phyloP scores from a whole-genome alignment of 2,329 filamentous ascomycete species.

The Ophiostoma sp. region DNA sequence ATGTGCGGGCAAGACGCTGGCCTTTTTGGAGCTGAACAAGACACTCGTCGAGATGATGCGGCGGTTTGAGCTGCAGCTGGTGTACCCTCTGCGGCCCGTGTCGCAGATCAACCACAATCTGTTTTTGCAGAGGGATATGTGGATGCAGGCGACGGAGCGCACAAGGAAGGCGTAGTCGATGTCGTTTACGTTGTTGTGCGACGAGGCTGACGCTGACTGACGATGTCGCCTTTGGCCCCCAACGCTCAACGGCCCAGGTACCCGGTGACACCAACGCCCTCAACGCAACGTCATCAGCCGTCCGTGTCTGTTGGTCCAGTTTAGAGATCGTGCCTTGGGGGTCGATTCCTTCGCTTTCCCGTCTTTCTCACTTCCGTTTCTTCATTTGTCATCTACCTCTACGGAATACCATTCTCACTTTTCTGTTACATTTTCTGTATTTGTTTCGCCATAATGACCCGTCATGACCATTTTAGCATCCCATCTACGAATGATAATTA shows the following conservation, averaged over 20 bases:
- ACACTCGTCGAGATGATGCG: slow-evolving; percentile 30
- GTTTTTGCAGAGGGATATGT: slow-evolving; percentile 36
- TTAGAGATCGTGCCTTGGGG: neutral
- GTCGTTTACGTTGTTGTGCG: neutral
- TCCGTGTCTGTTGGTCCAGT: neutral
- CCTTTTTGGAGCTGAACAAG: slow-evolving; percentile 46
- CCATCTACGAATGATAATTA: neutral
- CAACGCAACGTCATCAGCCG: neutral
- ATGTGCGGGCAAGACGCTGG: slow-evolving; percentile 47
- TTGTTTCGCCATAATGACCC: slow-evolving; percentile 6
- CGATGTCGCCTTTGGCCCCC: neutral
- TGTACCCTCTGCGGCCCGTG: slow-evolving; percentile 32
- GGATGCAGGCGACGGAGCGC: slow-evolving; percentile 32
- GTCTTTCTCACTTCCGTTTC: neutral
- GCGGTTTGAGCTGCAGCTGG: slow-evolving; percentile 36
- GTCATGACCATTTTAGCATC: neutral
- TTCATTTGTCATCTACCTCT: neutral
- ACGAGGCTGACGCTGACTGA: neutral
- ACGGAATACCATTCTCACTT: neutral
- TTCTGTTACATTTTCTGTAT: neutral
- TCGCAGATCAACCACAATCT: slow-evolving; percentile 34
- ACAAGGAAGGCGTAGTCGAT: neutral
- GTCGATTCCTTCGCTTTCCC: neutral
- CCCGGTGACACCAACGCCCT: neutral
- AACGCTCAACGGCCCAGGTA: neutral